Evolutionary conservation across 2,329 filamentous ascomycete genomes (phyloP), one percentile per base, ranked within the genome.

Genomic region (Pestalotiopsis sp.): DNA sequence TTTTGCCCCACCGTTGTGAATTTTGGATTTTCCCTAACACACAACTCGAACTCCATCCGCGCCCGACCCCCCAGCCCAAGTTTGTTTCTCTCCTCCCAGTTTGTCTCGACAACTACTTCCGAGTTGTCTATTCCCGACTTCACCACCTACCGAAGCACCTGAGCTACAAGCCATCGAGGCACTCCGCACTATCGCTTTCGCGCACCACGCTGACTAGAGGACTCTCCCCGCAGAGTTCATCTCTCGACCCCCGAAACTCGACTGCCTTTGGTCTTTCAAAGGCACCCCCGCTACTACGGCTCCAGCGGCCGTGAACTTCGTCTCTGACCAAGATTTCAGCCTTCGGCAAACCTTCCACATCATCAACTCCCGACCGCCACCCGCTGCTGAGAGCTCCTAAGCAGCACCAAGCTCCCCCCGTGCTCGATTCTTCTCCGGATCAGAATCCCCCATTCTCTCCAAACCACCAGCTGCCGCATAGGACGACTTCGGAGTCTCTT

Each of bases 381-480:
- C 89, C 77, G 74, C 81, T 83, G 79, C 83, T 84, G 80, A 84
- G 78, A 78, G 81, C 78, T 72, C 76, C 79, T 87, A 86, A 86
- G 78, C 78, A 82, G 70, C 71, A 72, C 70, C 79, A 84, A 83
- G 81, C 86, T 78, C 81, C 81, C 75, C 78, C 83, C 75, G 78
- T 87, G 80, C 82, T 87, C 81, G 83, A 86, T 81, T 80, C 80
- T 75, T 80, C 81, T 76, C 80, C 80, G 78, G 80, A 84, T 80
- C 80, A 81, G 73, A 81, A 77, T 81, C 85, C 85, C 75, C 79
- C 82, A 82, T 87, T 86, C 82, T 87, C 84, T 80, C 84, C 88
- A 82, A 84, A 84, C 83, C 84, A 86, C 89, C 92, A 97, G 93
- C 95, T 98, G 96, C 96, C 96, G 96, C 95, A 99, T 99, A 98